phyloP scores from a whole-genome alignment of 192 early-diverging fungal species.

The Gonapodya sp. region DNA sequence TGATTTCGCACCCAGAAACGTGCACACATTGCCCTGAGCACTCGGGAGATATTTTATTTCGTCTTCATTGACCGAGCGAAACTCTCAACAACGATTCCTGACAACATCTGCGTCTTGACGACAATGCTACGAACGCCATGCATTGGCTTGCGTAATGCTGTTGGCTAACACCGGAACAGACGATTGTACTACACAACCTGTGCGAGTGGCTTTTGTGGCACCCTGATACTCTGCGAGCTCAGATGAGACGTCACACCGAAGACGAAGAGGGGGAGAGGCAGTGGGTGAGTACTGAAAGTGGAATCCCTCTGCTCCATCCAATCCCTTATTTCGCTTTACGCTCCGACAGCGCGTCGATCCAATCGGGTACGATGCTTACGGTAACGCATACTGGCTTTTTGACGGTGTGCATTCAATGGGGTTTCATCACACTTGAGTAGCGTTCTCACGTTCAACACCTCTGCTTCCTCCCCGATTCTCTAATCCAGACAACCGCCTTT shows the following conservation, averaged over 20 bases:
- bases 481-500: slow-evolving; percentile 59
- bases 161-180: neutral
- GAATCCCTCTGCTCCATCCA: neutral
- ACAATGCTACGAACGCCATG: neutral
- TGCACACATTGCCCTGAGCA: neutral
- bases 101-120: neutral
- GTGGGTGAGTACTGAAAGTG: neutral
- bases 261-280: neutral
- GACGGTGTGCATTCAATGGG: slow-evolving; percentile 55
- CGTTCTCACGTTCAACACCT: neutral
- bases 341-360: slow-evolving; percentile 56
- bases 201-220: neutral
- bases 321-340: neutral
- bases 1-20: neutral
- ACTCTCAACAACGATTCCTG: neutral
- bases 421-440: neutral
- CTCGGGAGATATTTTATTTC: neutral
- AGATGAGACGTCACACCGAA: neutral
- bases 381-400: slow-evolving; percentile 68
- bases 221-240: neutral
- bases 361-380: slow-evolving; percentile 55
- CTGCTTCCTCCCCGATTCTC: slow-evolving; percentile 7
- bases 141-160: neutral
- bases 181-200: neutral
- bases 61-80: neutral